Percentiles rank a stretch among this genome's conserved stretches.
Evolutionary conservation across 805 yeast species (phyloP).

Genomic region (Kluyveromyces starmeri): DNA sequence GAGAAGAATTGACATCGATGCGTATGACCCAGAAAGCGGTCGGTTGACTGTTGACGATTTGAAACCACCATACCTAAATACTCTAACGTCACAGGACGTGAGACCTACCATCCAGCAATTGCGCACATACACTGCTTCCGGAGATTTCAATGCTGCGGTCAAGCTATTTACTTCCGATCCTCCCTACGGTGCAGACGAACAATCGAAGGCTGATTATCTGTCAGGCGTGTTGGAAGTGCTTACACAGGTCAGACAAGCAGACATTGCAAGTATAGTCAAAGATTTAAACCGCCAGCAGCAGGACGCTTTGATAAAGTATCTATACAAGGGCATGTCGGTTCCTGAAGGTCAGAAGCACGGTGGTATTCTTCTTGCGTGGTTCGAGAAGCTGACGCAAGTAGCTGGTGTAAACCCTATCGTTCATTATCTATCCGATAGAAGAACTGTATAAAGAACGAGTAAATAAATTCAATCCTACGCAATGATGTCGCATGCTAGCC

Average conservation of each 20-base stretch:
- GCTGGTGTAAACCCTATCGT: slow-evolving; percentile 87
- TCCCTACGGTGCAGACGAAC: slow-evolving; percentile 70
- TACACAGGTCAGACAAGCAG: slow-evolving; percentile 56
- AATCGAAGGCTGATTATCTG: slow-evolving; percentile 36
- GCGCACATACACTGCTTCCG: slow-evolving; percentile 58
- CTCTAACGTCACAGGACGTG: slow-evolving; percentile 45
- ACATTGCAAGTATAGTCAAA: slow-evolving; percentile 53
- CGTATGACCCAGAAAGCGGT: slow-evolving; percentile 70
- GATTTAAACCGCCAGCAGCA: slow-evolving; percentile 55
- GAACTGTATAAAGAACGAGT: slow-evolving; percentile 44
- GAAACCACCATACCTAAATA: slow-evolving; percentile 43
- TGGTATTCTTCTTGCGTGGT: slow-evolving; percentile 82
- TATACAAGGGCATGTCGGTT: slow-evolving; percentile 77
- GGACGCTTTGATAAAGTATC: slow-evolving; percentile 70
- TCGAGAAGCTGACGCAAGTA: slow-evolving; percentile 74
- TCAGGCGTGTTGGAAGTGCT: slow-evolving; percentile 61
- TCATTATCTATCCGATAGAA: slow-evolving; percentile 77
- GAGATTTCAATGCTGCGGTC: slow-evolving; percentile 63
- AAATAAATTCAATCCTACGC: no score
- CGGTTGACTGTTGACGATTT: slow-evolving; percentile 57
- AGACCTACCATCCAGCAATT: slow-evolving; percentile 46
- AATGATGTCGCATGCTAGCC: no score
- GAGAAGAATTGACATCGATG: slow-evolving; percentile 94
- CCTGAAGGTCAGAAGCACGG: slow-evolving; percentile 78
- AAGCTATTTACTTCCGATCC: slow-evolving; percentile 56